Conservation (phyloP, 208 protist genomes). For the Entamoeba invadens region DNA sequence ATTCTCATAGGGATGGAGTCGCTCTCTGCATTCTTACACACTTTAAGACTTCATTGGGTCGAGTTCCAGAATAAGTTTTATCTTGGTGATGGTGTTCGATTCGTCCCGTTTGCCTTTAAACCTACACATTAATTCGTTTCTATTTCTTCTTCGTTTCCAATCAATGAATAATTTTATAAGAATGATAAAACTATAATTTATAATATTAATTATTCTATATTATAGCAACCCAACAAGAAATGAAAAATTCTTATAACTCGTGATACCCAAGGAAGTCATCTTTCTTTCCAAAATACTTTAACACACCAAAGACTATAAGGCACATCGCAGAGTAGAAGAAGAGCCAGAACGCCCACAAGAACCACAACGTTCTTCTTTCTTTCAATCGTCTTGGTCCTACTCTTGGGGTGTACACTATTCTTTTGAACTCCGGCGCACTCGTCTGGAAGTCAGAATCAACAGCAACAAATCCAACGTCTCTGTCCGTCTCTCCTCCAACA, state of each 20-base stretch:
- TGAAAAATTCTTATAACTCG: too few relatives aligned
- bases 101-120: background rate
- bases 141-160: background rate
- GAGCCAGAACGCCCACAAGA: background rate
- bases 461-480: background rate
- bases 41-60: slow-evolving; percentile 73
- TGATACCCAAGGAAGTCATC: background rate
- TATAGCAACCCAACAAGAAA: too few relatives aligned
- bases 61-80: slow-evolving; percentile 37
- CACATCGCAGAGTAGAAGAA: background rate
- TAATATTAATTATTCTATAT: too few relatives aligned
- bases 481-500: background rate
- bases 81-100: background rate
- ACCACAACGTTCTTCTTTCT: background rate
- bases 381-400: background rate
- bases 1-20: slow-evolving; percentile 92
- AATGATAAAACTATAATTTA: too few relatives aligned
- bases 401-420: background rate
- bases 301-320: background rate
- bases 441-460: background rate
- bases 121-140: background rate
- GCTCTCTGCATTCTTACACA: slow-evolving; percentile 93
- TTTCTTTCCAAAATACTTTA: background rate
- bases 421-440: background rate
- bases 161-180: too few relatives aligned